These are phyloP conservation scores for Fusarium sp. DNA, from an alignment of 2,329 filamentous ascomycete species.

Conservation along the genomic window DNA sequence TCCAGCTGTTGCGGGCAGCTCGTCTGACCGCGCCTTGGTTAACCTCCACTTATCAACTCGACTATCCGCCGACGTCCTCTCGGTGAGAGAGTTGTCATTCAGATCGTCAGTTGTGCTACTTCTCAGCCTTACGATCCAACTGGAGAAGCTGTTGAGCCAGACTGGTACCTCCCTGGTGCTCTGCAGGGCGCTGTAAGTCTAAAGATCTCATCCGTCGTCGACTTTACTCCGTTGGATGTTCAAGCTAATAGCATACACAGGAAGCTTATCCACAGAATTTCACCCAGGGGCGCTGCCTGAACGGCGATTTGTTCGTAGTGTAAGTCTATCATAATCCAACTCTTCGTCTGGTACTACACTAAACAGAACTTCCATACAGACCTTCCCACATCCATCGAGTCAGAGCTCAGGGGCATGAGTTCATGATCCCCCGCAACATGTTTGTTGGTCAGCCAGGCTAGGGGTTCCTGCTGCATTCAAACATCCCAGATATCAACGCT, in stretches of 20 bases:
- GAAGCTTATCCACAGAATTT: not conserved
- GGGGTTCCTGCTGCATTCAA: conserved; percentile 13
- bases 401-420: not conserved
- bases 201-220: not conserved
- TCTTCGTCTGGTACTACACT: not conserved
- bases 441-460: conserved; percentile 14
- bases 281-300: not conserved
- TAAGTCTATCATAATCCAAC: not conserved
- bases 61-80: not conserved
- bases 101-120: not conserved
- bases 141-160: not conserved
- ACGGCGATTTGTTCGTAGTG: not conserved
- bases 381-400: not conserved
- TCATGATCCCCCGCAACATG: conserved; percentile 4
- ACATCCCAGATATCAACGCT: conserved; percentile 15
- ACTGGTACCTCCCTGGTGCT: conserved; percentile 7
- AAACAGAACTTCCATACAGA: not conserved
- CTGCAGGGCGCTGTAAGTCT: conserved; percentile 20
- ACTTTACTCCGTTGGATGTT: not conserved
- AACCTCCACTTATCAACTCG: not conserved
- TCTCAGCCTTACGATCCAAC: not conserved
- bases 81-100: not conserved
- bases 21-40: not conserved
- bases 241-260: no score
- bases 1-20: not conserved